Percentiles rank a stretch among this genome's conserved stretches.
Conservation (phyloP, 345 rosid genomes). For the Diplotaxis tenuifolia region DNA sequence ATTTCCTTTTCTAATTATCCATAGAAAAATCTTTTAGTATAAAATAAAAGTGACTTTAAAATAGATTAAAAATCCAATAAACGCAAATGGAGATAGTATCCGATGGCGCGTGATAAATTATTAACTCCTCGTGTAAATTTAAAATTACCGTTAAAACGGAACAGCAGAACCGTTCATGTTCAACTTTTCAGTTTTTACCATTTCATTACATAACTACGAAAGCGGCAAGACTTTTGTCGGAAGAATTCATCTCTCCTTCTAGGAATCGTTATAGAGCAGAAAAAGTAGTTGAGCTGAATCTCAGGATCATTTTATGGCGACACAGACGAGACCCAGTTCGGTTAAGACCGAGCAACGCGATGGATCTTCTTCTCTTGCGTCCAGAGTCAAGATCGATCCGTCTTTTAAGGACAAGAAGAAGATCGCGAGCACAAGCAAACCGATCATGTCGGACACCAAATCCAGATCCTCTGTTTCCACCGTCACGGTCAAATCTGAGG, state of each 20-base stretch:
- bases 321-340: constrained; percentile 47
- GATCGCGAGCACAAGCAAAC: constrained; percentile 51
- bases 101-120: background rate
- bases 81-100: background rate
- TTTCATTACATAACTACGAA: constrained; percentile 25
- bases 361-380: constrained; percentile 45
- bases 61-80: background rate
- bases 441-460: constrained; percentile 42
- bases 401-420: constrained; percentile 51
- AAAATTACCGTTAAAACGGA: constrained; percentile 26
- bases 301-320: constrained; percentile 42
- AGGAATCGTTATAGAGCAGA: constrained; percentile 9
- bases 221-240: constrained; percentile 25
- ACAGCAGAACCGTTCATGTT: background rate
- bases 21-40: background rate
- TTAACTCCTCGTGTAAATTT: background rate
- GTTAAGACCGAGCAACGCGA: constrained; percentile 52
- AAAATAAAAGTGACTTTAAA: background rate
- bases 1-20: background rate
- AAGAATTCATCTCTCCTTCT: background rate
- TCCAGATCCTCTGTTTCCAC: constrained; percentile 42
- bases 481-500: constrained; percentile 52
- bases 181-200: constrained; percentile 10
- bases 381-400: constrained; percentile 41
- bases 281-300: constrained; percentile 6